A percentile compares a stretch with the other conserved stretches of the same genome.
Conservation (phyloP, 2,329 filamentous ascomycete species). For the Diaporthe citrichinensis region DNA sequence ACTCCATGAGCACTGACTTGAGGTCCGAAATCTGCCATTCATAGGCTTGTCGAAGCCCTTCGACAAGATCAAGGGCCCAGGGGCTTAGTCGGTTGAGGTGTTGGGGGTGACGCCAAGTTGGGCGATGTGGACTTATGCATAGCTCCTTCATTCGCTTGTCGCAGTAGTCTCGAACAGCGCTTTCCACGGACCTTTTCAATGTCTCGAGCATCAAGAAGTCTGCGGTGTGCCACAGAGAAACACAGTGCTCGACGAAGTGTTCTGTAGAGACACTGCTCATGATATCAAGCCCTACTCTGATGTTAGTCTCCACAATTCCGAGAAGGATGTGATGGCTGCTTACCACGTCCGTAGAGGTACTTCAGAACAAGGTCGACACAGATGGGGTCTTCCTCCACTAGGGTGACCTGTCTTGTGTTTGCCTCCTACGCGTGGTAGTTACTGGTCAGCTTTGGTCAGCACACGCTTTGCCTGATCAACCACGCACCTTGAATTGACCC, state of each 20-base stretch:
- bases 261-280: not conserved
- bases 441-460: not conserved
- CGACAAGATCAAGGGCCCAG: not conserved
- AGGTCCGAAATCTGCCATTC: not conserved
- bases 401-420: not conserved
- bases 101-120: not conserved
- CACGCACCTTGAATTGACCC: not conserved
- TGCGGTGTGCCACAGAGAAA: not conserved
- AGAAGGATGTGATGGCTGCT: not conserved
- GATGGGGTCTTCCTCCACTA: not conserved
- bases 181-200: not conserved
- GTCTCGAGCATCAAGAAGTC: not conserved
- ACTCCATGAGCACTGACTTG: not conserved
- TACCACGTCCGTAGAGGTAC: not conserved
- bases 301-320: not conserved
- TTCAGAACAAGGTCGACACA: not conserved
- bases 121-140: not conserved
- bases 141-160: not conserved
- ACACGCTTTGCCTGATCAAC: not conserved
- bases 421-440: not conserved
- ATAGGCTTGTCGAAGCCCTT: not conserved
- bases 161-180: not conserved
- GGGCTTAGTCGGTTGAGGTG: not conserved
- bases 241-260: not conserved
- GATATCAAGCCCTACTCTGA: not conserved